These are phyloP conservation scores for Alternaria sp. DNA, from an alignment of 2,329 filamentous ascomycete species.

Conservation along the genomic window DNA sequence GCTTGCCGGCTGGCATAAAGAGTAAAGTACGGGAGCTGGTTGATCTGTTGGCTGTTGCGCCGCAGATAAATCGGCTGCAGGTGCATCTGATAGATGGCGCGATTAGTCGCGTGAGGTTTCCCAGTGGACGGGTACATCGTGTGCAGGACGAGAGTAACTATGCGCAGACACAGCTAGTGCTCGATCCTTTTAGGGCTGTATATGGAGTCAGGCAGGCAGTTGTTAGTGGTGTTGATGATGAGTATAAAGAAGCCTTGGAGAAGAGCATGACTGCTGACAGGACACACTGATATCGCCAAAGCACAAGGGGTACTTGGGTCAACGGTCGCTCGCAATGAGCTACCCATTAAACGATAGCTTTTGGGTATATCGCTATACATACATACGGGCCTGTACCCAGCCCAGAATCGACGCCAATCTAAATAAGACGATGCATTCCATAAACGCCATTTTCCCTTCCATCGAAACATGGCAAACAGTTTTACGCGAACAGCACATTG, in stretches of 20 bases:
- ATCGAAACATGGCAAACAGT: slow-evolving; percentile 4
- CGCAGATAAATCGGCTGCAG: slow-evolving; percentile 33
- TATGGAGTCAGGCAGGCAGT: slow-evolving; percentile 44
- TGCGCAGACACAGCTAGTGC: slow-evolving; percentile 49
- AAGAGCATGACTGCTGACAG: slow-evolving; percentile 38
- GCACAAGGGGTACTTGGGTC: background rate
- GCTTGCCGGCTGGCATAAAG: slow-evolving; percentile 52
- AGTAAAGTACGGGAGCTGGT: slow-evolving; percentile 52
- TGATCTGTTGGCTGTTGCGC: slow-evolving; percentile 40
- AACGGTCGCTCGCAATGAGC: slow-evolving; percentile 8
- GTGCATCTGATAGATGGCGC: slow-evolving; percentile 43
- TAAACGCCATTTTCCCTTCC: slow-evolving; percentile 27
- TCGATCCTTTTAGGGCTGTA: slow-evolving; percentile 51
- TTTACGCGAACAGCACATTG: slow-evolving; percentile 74
- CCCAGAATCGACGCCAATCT: slow-evolving; percentile 10
- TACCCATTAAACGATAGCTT: slow-evolving; percentile 24
- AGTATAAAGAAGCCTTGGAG: slow-evolving; percentile 45
- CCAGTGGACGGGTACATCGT: slow-evolving; percentile 41
- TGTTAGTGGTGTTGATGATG: slow-evolving; percentile 50
- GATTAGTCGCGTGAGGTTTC: slow-evolving; percentile 35
- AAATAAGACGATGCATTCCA: slow-evolving; percentile 11
- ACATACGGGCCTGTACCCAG: slow-evolving; percentile 11
- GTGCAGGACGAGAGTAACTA: slow-evolving; percentile 44
- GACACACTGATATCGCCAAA: background rate
- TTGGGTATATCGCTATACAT: slow-evolving; percentile 31